Evolutionary conservation across 352 stramenopile genomes (phyloP), one percentile per base, ranked within the genome.

Genomic region (Globisporangium heterothallicum): DNA sequence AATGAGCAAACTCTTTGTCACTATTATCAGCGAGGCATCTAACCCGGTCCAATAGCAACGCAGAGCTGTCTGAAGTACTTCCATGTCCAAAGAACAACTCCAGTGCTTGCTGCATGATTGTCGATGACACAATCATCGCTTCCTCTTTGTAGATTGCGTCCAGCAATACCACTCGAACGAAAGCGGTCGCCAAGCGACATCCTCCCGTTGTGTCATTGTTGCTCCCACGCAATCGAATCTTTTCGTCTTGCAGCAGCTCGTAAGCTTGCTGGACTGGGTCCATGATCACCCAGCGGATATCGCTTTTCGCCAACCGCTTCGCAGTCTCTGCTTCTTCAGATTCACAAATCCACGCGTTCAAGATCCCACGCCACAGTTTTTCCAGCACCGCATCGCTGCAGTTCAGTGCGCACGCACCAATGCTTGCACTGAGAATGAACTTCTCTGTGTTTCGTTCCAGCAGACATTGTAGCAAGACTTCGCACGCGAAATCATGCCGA

Each of bases 361-460:
- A 35, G 35, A 91, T 51, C 19, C 64, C 66, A 34, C 53, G 50
- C 80, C 75, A 88, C 34, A 89, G 47, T 4, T 35, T 53, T 6
- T 58, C 48, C 21, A 91, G 22, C 13, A 90, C 69, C 1, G 40
- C 56, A 30, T 79, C 70, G 59, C 74, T 88, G 61, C 76, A 88
- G 25, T 67, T 62, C 26, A 69, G 49, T 13, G 81, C 75, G 53
- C 80, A 91, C 2, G 64, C 64, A 14, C 75, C 73, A 46, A 93
- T 86, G 63, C 78, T 90, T 19, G 82, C 66, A 50, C 74, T 88
- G 14, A 94, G 69, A 16, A 87, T 51, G 44, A 84, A 88, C 42
- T 74, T 86, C 40, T 89, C 76, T 9, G 63, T 71, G 64, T 94
- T 94, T 47, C 69, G 56, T 49, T 92, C 81, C 38, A 92, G 36